Evolutionary conservation across 1,284 basidiomycete genomes (phyloP).

Genomic region (Cutaneotrichosporon curvatum): DNA sequence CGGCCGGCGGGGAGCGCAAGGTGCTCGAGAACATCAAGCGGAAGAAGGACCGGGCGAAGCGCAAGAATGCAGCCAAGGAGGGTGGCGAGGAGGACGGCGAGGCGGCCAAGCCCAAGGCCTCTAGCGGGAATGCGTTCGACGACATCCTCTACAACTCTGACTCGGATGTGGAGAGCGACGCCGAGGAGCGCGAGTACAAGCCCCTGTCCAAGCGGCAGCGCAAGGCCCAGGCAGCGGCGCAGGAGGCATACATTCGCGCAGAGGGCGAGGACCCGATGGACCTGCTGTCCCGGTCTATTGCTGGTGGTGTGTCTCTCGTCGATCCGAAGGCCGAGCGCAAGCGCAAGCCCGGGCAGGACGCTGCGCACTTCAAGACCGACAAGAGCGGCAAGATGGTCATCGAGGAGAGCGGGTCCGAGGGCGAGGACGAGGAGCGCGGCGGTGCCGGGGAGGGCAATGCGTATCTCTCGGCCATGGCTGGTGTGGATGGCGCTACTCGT

Average conservation of each 20-base stretch:
- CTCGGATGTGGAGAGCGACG: conserved; percentile 69
- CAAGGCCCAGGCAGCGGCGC: conserved; percentile 22
- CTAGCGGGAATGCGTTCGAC: conserved; percentile 81
- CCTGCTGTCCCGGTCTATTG: conserved; percentile 69
- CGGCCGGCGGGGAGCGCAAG: conserved; percentile 58
- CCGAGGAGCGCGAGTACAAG: conserved; percentile 53
- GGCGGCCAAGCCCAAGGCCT: conserved; percentile 49
- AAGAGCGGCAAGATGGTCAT: conserved; percentile 86
- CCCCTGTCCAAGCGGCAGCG: conserved; percentile 25
- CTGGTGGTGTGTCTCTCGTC: conserved; percentile 62
- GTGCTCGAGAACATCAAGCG: conserved; percentile 86
- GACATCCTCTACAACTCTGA: conserved; percentile 92
- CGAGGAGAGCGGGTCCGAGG: conserved; percentile 53
- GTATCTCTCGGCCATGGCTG: conserved; percentile 71
- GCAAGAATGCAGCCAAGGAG: conserved; percentile 54
- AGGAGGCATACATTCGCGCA: conserved; percentile 58
- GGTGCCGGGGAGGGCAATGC: conserved; percentile 66
- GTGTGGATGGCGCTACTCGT: conserved; percentile 77
- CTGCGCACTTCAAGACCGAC: conserved; percentile 79
- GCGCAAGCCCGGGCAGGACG: conserved; percentile 78
- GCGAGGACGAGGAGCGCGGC: conserved; percentile 43
- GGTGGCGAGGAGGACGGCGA: conserved; percentile 50
- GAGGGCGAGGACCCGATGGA: conserved; percentile 97
- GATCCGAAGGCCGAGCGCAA: conserved; percentile 13
- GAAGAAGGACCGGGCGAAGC: conserved; percentile 82